A percentile compares a stretch with the other conserved stretches of the same genome.
phyloP scores from a whole-genome alignment of 306 rosid species.

The Dryas alaskensis region DNA sequence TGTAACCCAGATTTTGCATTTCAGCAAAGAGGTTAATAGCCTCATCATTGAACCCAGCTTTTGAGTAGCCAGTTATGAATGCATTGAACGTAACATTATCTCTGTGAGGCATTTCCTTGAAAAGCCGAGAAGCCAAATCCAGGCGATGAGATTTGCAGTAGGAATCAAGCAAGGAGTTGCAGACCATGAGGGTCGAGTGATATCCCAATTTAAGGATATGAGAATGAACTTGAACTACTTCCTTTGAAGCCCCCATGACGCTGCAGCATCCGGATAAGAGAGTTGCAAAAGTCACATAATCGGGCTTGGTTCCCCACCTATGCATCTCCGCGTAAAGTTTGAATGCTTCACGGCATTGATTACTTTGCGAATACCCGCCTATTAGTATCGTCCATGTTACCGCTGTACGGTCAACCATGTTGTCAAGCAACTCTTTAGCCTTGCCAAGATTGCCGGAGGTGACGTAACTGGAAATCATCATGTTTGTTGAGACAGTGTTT shows the following conservation, averaged over 20 bases:
- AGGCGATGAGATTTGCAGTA: conserved; percentile 64
- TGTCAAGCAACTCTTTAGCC: conserved; percentile 67
- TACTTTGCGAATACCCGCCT: conserved; percentile 55
- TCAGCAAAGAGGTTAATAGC: conserved; percentile 59
- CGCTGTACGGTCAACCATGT: conserved; percentile 54
- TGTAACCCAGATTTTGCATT: conserved; percentile 57
- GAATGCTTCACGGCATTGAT: conserved; percentile 50
- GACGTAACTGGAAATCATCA: conserved; percentile 67
- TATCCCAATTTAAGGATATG: conserved; percentile 59
- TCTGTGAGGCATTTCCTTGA: conserved; percentile 48
- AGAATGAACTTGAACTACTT: conserved; percentile 63
- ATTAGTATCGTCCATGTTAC: conserved; percentile 90
- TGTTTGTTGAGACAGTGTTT: conserved; percentile 61
- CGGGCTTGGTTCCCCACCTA: conserved; percentile 48
- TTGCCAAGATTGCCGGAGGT: conserved; percentile 50
- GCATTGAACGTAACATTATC: conserved; percentile 80
- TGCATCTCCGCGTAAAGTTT: conserved; percentile 62
- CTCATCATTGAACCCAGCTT: conserved; percentile 54
- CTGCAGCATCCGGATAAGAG: conserved; percentile 72
- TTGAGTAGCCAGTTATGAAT: conserved; percentile 68
- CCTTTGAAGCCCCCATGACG: conserved; percentile 40
- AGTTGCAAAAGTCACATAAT: conserved; percentile 71
- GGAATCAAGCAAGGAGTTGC: conserved; percentile 80
- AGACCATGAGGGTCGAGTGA: conserved; percentile 57
- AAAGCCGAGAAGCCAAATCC: conserved; percentile 50